These are phyloP conservation scores for Austroboletus niveus DNA, from an alignment of 1,284 basidiomycete species.

Conservation along the genomic window DNA sequence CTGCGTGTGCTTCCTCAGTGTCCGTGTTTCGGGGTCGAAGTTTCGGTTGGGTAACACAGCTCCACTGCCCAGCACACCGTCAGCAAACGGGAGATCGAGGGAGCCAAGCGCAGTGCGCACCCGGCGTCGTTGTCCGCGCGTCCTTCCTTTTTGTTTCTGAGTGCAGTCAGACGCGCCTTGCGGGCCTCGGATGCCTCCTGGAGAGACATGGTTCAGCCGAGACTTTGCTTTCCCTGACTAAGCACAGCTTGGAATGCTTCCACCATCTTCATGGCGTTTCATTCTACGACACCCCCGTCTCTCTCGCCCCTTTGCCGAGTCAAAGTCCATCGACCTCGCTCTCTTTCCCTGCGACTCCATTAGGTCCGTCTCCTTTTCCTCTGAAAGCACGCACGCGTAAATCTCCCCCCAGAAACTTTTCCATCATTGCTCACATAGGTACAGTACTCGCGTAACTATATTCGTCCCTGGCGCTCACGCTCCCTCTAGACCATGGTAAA, in stretches of 20 bases:
- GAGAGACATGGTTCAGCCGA: constrained; percentile 61
- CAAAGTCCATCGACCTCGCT: constrained; percentile 52
- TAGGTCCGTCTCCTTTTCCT: constrained; percentile 44
- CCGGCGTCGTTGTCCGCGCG: constrained; percentile 37
- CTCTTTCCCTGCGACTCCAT: constrained; percentile 76
- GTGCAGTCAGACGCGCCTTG: constrained; percentile 80
- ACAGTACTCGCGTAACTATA: constrained; percentile 1
- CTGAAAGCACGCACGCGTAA: background rate
- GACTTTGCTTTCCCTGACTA: constrained; percentile 23
- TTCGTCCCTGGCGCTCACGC: constrained; percentile 9
- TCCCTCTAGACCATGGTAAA: constrained; percentile 78
- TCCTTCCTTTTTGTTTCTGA: constrained; percentile 77
- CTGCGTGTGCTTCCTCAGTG: constrained; percentile 61
- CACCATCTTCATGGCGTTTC: constrained; percentile 36
- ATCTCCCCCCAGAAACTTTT: constrained; percentile 70
- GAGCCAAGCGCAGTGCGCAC: constrained; percentile 25
- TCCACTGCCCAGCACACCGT: constrained; percentile 28
- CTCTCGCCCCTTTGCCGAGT: constrained; percentile 33
- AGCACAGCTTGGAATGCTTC: constrained; percentile 34
- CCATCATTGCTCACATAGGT: constrained; percentile 94
- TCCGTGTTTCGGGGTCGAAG: constrained; percentile 82
- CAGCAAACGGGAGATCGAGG: background rate
- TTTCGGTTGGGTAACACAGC: constrained; percentile 76
- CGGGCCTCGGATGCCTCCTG: constrained; percentile 83
- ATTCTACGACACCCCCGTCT: constrained; percentile 23